Conservation (phyloP, 108 stramenopile genomes). For the Fragilariopsis cylindrus region DNA sequence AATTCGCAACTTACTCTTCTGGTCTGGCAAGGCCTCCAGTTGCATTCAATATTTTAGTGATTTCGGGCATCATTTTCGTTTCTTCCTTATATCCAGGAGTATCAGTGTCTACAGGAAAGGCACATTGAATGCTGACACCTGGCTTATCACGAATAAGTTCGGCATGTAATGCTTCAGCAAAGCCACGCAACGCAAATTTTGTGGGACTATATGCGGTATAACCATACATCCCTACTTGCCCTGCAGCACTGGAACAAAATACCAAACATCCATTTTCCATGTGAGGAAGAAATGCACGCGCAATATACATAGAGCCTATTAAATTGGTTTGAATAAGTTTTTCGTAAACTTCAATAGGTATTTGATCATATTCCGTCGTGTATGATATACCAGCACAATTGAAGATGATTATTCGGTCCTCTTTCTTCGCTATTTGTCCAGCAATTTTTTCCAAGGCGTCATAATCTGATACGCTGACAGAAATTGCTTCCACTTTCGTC, state of each 20-base stretch:
- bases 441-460: constrained; percentile 43
- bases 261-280: constrained; percentile 60
- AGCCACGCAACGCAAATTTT: constrained; percentile 85
- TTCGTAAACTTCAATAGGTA: constrained; percentile 49
- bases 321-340: constrained; percentile 71
- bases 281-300: constrained; percentile 77
- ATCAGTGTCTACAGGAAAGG: constrained; percentile 96
- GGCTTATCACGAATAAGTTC: constrained; percentile 53
- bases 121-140: constrained; percentile 66
- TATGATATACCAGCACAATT: constrained; percentile 78
- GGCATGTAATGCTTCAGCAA: constrained; percentile 77
- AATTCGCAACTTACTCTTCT: constrained; percentile 46
- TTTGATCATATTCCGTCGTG: constrained; percentile 58
- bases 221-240: constrained; percentile 83
- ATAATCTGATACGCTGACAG: constrained; percentile 68
- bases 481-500: constrained; percentile 37
- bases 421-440: constrained; percentile 26
- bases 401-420: constrained; percentile 53
- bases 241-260: constrained; percentile 75
- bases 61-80: constrained; percentile 70
- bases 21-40: constrained; percentile 61
- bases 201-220: constrained; percentile 84
- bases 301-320: constrained; percentile 71
- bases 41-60: constrained; percentile 71
- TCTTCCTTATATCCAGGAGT: constrained; percentile 95